Evolutionary conservation across 2,329 filamentous ascomycete genomes (phyloP).

Genomic region (Pestalotiopsis sp.): DNA sequence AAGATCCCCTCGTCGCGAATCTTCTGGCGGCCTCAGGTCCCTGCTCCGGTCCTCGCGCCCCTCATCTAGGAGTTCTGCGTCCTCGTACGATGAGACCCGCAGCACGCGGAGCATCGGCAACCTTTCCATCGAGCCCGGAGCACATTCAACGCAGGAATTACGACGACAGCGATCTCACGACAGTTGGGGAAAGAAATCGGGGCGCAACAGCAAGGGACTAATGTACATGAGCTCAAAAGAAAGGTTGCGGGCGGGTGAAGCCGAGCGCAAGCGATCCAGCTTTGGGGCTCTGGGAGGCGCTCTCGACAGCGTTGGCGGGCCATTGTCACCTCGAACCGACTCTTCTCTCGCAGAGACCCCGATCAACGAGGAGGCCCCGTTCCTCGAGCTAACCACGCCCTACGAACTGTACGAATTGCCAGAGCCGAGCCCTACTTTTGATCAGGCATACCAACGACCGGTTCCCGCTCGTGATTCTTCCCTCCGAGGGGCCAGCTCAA

Average conservation of each 20-base stretch:
- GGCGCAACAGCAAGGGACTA: conserved; percentile 55
- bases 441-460: conserved; percentile 22
- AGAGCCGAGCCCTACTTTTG: conserved; percentile 21
- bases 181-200: conserved; percentile 61
- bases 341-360: conserved; percentile 52
- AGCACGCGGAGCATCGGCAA: conserved; percentile 66
- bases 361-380: conserved; percentile 54
- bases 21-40: conserved; percentile 53
- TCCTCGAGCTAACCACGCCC: conserved; percentile 14
- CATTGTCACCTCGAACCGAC: conserved; percentile 40
- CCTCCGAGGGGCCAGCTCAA: conserved; percentile 55
- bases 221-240: conserved; percentile 77
- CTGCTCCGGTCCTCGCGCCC: conserved; percentile 62
- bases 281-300: conserved; percentile 39
- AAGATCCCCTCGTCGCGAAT: conserved; percentile 48
- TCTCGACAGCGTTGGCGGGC: conserved; percentile 37
- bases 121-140: conserved; percentile 60
- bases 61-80: conserved; percentile 57
- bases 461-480: conserved; percentile 72
- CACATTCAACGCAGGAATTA: conserved; percentile 49
- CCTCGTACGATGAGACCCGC: conserved; percentile 58
- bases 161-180: conserved; percentile 56
- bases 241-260: conserved; percentile 61
- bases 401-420: conserved; percentile 14
- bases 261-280: conserved; percentile 58